Evolutionary conservation across 192 early-diverging fungal genomes (phyloP).

Genomic region (Gaertneriomyces semiglobifer): DNA sequence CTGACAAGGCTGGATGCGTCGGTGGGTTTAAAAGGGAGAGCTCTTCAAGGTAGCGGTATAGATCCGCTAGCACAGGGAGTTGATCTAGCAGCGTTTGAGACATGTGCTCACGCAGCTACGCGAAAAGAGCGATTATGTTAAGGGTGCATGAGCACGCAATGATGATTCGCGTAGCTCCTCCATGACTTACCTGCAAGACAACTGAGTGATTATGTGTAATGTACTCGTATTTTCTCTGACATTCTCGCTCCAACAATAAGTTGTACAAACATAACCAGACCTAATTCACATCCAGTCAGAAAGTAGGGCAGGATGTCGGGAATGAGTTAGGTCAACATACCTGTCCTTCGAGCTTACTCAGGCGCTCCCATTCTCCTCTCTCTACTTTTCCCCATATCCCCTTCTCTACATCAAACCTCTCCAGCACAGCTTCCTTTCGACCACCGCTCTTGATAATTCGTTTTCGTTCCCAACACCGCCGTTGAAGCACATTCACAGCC

Average conservation of each 20-base stretch:
- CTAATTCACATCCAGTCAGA: conserved; percentile 17
- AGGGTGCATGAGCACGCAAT: background rate
- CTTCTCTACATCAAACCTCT: conserved; percentile 33
- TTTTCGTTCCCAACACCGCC: conserved; percentile 34
- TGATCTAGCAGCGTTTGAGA: conserved; percentile 44
- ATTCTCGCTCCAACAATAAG: conserved; percentile 44
- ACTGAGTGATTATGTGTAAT: conserved; percentile 34
- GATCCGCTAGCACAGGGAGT: conserved; percentile 38
- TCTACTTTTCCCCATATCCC: conserved; percentile 35
- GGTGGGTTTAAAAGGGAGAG: conserved; percentile 40
- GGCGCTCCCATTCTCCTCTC: conserved; percentile 32
- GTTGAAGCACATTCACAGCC: conserved; percentile 37
- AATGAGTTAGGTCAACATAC: conserved; percentile 18
- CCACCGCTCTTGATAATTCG: conserved; percentile 6
- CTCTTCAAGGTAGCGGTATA: conserved; percentile 49
- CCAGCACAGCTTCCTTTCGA: conserved; percentile 13
- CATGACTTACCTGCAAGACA: conserved; percentile 36
- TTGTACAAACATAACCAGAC: conserved; percentile 52
- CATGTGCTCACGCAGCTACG: conserved; percentile 37
- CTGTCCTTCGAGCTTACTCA: conserved; percentile 49
- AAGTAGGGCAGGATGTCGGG: background rate
- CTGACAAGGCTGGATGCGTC: background rate
- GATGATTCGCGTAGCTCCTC: background rate
- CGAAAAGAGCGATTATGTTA: background rate
- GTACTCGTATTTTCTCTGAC: conserved; percentile 42